These are phyloP conservation scores for Candida pseudoviswanathii DNA, from an alignment of 1,139 yeast genomes.

Conservation along the genomic window DNA sequence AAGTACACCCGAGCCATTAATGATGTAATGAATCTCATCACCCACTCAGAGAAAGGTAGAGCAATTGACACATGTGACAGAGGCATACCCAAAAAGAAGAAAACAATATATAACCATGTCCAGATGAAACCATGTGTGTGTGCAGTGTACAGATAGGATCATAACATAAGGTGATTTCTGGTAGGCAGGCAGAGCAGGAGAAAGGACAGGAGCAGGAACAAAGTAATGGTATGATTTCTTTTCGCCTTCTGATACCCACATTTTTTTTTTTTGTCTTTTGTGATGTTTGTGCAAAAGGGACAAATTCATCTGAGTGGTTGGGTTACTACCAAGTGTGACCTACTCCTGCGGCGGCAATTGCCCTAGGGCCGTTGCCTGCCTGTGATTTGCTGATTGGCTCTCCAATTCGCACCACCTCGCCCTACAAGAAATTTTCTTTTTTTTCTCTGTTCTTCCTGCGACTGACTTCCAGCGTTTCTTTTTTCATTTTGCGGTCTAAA, in stretches of 20 bases:
- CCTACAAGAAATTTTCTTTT: not conserved
- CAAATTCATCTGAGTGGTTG: not conserved
- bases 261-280: too few species aligned
- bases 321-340: not conserved
- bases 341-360: constrained; percentile 1
- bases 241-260: too few species aligned
- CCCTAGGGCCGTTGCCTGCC: not conserved
- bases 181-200: too few species aligned
- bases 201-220: too few species aligned
- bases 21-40: not conserved
- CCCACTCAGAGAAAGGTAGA: not conserved
- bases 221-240: too few species aligned
- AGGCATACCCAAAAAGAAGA: not conserved
- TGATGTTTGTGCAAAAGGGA: too few species aligned
- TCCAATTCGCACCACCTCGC: not conserved
- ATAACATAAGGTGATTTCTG: too few species aligned
- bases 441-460: too few species aligned
- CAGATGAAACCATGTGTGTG: too few species aligned
- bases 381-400: not conserved
- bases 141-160: too few species aligned
- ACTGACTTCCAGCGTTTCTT: not conserved
- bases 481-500: not conserved
- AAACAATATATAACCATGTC: not conserved
- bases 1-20: not conserved
- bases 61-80: not conserved